Base-by-base conservation (phyloP, 2,329 filamentous ascomycete species). In the Blastomyces parvus region DNA sequence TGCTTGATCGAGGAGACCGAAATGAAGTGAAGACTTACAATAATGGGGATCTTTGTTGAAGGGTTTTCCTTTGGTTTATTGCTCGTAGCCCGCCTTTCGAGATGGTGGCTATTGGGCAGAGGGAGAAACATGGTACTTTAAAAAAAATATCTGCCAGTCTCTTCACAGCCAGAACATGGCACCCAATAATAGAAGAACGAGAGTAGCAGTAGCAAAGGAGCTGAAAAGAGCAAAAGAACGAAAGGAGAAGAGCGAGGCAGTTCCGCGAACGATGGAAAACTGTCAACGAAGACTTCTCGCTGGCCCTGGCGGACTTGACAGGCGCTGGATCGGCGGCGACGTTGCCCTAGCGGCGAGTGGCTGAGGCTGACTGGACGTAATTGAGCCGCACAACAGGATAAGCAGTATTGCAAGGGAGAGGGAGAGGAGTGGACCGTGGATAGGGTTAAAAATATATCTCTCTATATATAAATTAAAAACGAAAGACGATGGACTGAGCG, bases 91-190 rank as follows among this genome's bases (percentile, higher is more conserved):
- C 57, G 57, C 19, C 27, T 46, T 44, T 59, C 22, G 40, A 59
- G 17, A 44, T 30, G 13, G 57, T n/a, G 13, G 40, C 40, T 40
- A 14, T n/a, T 7, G 25, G 40, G 13, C 19, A 48, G 8, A 25
- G 57, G 57, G 14, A 59, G 40, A 59, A 59, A 46, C 57, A 59
- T 59, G 40, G 57, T 46, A 40, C 2, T 1, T 33, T n/a, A 30
- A 11, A 44, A 30, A 13, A 33, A 33, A 30, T 36, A 46, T 59
- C 36, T 19, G 56, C 13, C 14, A 22, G 36, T 59, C 38, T 42
- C 56, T 59, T 59, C 38, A 59, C 57, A 59, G 17, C 22, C 11
- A 59, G 27, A 58, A 58, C 57, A 59, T 59, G 40, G 27, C 57
- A 59, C 22, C 40, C n/a, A n/a, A n/a, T n/a, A 46, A 19, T 11